Conservation (phyloP, 768 basidiomycete species). For the Russula earlei region DNA sequence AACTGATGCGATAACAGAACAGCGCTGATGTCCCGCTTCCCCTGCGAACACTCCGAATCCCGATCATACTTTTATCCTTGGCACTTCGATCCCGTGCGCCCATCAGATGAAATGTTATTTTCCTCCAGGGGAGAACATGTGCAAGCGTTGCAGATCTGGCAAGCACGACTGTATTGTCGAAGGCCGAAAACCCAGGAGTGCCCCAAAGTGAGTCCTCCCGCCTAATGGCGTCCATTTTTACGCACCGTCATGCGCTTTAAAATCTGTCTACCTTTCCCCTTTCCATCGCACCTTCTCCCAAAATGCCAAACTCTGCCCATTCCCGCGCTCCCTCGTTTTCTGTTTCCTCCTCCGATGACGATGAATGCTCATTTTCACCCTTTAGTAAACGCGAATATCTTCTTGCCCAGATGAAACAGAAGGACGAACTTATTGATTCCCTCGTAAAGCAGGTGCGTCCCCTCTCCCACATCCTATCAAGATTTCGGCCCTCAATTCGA, state of each 20-base stretch:
- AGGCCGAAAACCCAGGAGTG: constrained; percentile 67
- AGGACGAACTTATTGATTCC: constrained; percentile 78
- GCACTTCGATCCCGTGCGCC: background rate
- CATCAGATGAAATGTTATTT: constrained; percentile 85
- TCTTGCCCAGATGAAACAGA: constrained; percentile 77
- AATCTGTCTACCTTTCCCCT: constrained; percentile 24
- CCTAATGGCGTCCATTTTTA: background rate
- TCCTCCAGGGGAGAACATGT: constrained; percentile 61
- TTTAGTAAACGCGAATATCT: constrained; percentile 79
- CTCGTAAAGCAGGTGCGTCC: constrained; percentile 73
- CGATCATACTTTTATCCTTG: constrained; percentile 1
- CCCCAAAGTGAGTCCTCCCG: constrained; percentile 62
- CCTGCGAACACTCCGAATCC: background rate
- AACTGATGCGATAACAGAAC: background rate
- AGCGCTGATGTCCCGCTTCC: background rate
- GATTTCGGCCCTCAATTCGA: background rate
- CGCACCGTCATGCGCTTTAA: constrained; percentile 23
- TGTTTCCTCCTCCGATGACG: constrained; percentile 4
- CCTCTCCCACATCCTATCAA: background rate
- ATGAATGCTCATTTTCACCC: constrained; percentile 24
- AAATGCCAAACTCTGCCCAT: background rate
- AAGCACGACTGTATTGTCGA: constrained; percentile 78
- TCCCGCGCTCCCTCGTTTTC: constrained; percentile 1
- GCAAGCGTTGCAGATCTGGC: constrained; percentile 62
- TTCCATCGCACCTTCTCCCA: constrained; percentile 20